Evolutionary conservation across 495 filamentous ascomycete genomes (phyloP), one percentile per base, ranked within the genome.

Genomic region (Penicillium waksmanii): DNA sequence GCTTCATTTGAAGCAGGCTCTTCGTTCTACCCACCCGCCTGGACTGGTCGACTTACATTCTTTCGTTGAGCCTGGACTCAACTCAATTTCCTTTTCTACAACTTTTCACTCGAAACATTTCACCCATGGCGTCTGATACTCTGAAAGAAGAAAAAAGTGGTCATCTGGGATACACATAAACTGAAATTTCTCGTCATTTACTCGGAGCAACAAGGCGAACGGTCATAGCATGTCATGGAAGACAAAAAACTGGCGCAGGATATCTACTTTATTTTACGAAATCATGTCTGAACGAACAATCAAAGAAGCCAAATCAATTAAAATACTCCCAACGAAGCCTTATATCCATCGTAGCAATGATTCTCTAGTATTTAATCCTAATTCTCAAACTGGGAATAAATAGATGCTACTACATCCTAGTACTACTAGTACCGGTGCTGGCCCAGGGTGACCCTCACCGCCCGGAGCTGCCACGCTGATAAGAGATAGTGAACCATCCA

Each of bases 401-500:
- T 23, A 23, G 23, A 23, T 23, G 23, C 23, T 23, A 23, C 23
- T 23, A 23, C 23, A n/a, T n/a, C n/a, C n/a, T 23, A 23, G 23
- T 23, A 23, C 23, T 23, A 23, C 21, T 21, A 3, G 21, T 21
- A 21, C 3, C 3, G 23, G 4, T 2, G 23, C 23, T 23, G 23
- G 23, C 23, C 23, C 23, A 23, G 3, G 23, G 2, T 0, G 6
- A 8, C 27, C 27, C 27, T 31, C 27, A 19, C 73, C 76, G 69
- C 71, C 75, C 46, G 60, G 55, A 69, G 65, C 72, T 71, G 57
- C 17, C n/a, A 1, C 1, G 42, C 2, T 13, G 64, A 66, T 68
- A 68, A 71, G 63, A 52, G 55, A 70, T 53, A 55, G 33, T 36
- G 35, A 69, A 61, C 43, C 59, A 48, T 62, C 65, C 63, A 74